These are phyloP conservation scores for Alternaria sp. DNA, from an alignment of 2,329 filamentous ascomycete genomes.

Conservation along the genomic window DNA sequence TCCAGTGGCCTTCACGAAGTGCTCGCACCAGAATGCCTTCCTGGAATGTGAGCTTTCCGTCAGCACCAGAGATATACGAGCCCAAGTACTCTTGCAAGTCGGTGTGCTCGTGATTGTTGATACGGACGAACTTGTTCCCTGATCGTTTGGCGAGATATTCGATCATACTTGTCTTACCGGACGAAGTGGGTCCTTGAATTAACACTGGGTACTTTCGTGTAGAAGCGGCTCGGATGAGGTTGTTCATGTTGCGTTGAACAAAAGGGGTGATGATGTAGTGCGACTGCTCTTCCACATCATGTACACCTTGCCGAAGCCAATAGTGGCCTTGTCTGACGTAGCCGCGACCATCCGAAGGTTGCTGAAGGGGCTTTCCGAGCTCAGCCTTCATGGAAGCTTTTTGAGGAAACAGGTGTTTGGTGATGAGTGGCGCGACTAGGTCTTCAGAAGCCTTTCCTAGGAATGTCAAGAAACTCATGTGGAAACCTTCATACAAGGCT, in stretches of 20 bases:
- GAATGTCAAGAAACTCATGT: slow-evolving; percentile 96
- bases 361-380: slow-evolving; percentile 78
- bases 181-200: slow-evolving; percentile 95
- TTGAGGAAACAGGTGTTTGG: slow-evolving; percentile 78
- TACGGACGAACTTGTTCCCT: slow-evolving; percentile 95
- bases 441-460: slow-evolving; percentile 83
- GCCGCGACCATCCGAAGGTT: slow-evolving; percentile 76
- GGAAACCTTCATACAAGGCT: slow-evolving; percentile 92
- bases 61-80: slow-evolving; percentile 85
- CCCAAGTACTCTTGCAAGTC: slow-evolving; percentile 98
- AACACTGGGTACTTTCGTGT: slow-evolving; percentile 92
- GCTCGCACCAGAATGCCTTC: slow-evolving; percentile 94
- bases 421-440: slow-evolving; percentile 79
- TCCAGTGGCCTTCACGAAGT: slow-evolving; percentile 93
- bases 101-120: slow-evolving; percentile 99
- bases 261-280: slow-evolving; percentile 98
- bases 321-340: slow-evolving; percentile 91
- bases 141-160: slow-evolving; percentile 97
- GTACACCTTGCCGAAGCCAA: slow-evolving; percentile 83
- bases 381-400: slow-evolving; percentile 75
- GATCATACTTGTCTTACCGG: slow-evolving; percentile 99
- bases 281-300: slow-evolving; percentile 72
- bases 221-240: slow-evolving; percentile 91
- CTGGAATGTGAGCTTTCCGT: slow-evolving; percentile 88
- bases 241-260: slow-evolving; percentile 92